A percentile compares a stretch with the other conserved stretches of the same genome.
These are phyloP conservation scores for Xylariales sp. DNA, from an alignment of 2,329 filamentous ascomycete species.

Conservation along the genomic window DNA sequence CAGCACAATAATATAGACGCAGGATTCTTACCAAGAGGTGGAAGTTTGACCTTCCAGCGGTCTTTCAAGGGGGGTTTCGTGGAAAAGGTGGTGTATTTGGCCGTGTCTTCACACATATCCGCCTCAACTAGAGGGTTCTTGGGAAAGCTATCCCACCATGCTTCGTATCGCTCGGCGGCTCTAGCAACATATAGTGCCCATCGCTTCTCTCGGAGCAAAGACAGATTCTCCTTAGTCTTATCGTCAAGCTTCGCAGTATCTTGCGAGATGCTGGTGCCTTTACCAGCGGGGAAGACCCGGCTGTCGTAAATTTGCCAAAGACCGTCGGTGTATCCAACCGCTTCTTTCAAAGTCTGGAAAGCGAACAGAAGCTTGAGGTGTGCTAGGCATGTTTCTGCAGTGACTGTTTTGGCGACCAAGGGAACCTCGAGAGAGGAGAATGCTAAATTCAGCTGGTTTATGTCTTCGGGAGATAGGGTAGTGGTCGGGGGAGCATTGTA, in stretches of 20 bases:
- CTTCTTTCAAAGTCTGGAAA: slow-evolving; percentile 74
- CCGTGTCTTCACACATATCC: slow-evolving; percentile 50
- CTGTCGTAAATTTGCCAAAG: slow-evolving; percentile 72
- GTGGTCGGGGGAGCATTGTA: slow-evolving; percentile 31
- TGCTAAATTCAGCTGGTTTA: slow-evolving; percentile 46
- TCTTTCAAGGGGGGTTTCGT: slow-evolving; percentile 23
- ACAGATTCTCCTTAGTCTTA: slow-evolving; percentile 57
- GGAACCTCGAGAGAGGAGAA: slow-evolving; percentile 55
- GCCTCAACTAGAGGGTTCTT: slow-evolving; percentile 49
- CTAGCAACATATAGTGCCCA: slow-evolving; percentile 77
- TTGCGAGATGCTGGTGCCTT: slow-evolving; percentile 26
- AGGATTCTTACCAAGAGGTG: slow-evolving; percentile 65
- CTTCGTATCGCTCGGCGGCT: slow-evolving; percentile 74
- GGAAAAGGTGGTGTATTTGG: slow-evolving; percentile 52
- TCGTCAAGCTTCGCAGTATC: slow-evolving; percentile 46
- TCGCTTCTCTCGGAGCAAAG: slow-evolving; percentile 74
- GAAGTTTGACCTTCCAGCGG: slow-evolving; percentile 59
- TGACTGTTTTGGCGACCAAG: slow-evolving; percentile 51
- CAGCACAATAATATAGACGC: slow-evolving; percentile 25
- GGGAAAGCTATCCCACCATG: slow-evolving; percentile 68
- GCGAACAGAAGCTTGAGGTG: slow-evolving; percentile 80
- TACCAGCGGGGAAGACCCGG: slow-evolving; percentile 48
- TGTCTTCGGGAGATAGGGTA: slow-evolving; percentile 32
- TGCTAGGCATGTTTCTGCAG: slow-evolving; percentile 70
- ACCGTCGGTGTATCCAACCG: slow-evolving; percentile 73